A percentile compares a stretch with the other conserved stretches of the same genome.
Conservation (phyloP, 306 rosid genomes). For the Dalbergia cochinchinensis region DNA sequence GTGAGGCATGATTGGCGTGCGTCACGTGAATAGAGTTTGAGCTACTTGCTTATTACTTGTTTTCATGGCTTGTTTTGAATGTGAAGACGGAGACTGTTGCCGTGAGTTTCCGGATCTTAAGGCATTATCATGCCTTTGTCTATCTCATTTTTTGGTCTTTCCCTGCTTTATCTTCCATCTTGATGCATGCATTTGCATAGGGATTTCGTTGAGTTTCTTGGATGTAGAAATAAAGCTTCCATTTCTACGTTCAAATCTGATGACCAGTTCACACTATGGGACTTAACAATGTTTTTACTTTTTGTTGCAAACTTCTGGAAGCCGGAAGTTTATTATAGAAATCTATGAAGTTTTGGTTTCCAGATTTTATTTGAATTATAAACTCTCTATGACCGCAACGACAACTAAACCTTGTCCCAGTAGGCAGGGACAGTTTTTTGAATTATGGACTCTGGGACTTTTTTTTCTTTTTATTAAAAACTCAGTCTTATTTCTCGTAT, state of each 20-base stretch:
- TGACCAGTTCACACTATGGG: constrained; percentile 35
- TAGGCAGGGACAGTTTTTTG: too few species aligned
- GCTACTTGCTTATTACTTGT: background rate
- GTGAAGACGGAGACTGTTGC: background rate
- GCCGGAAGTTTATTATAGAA: constrained; percentile 31
- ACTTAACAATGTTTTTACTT: background rate
- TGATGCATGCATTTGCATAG: background rate
- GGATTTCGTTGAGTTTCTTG: background rate
- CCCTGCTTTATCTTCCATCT: background rate
- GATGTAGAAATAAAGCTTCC: constrained; percentile 22
- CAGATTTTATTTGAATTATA: constrained; percentile 33
- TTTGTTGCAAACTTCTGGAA: background rate
- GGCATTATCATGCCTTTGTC: background rate
- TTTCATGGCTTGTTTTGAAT: background rate
- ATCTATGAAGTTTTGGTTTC: constrained; percentile 20
- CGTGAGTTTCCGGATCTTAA: background rate
- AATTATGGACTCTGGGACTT: too few species aligned
- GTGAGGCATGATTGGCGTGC: background rate
- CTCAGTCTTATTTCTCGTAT: constrained; percentile 8
- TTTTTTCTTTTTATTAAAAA: background rate
- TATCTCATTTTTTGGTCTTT: background rate
- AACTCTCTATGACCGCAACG: background rate
- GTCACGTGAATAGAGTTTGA: background rate
- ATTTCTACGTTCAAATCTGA: constrained; percentile 6
- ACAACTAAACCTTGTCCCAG: too few species aligned